Conservation (phyloP, 495 filamentous ascomycete genomes). For the Penicillium psychrofluorescens region DNA sequence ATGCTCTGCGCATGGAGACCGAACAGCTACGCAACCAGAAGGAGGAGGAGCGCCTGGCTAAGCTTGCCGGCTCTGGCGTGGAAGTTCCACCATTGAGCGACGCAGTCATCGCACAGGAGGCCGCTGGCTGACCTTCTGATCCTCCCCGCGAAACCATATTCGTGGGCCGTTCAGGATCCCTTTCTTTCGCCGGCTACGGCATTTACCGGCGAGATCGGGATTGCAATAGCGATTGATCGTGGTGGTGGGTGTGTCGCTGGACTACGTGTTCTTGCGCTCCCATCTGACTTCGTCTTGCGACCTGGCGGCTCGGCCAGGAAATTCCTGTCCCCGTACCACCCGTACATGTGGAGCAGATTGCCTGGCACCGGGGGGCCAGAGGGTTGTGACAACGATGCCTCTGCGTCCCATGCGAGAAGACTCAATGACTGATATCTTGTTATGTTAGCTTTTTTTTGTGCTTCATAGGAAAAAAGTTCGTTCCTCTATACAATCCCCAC, state of each 20-base stretch:
- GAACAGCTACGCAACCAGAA: constrained; percentile 46
- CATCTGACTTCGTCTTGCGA: constrained; percentile 12
- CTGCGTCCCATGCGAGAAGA: constrained; percentile 23
- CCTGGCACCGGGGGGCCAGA: constrained; percentile 10
- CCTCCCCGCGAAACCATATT: constrained; percentile 18
- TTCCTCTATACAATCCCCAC: constrained; percentile 13
- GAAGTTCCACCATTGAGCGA: constrained; percentile 15
- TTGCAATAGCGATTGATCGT: constrained; percentile 19
- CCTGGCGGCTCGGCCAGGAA: constrained; percentile 5
- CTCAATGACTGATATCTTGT: constrained; percentile 26
- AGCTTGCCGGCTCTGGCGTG: constrained; percentile 25
- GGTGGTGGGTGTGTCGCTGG: constrained; percentile 1
- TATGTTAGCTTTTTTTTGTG: constrained; percentile 25
- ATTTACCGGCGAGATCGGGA: constrained; percentile 16
- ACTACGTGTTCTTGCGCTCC: not conserved
- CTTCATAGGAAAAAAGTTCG: constrained; percentile 26
- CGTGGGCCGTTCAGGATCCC: constrained; percentile 24
- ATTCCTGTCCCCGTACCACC: constrained; percentile 1
- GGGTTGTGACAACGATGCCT: constrained; percentile 3
- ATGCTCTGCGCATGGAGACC: constrained; percentile 64
- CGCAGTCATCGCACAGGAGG: constrained; percentile 18
- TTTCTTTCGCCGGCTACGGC: constrained; percentile 11
- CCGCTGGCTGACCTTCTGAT: constrained; percentile 22
- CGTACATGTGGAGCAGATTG: constrained; percentile 2
- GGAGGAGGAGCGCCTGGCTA: constrained; percentile 38